These are phyloP conservation scores for Pichia deserticola DNA, from an alignment of 805 yeast species.

Conservation along the genomic window DNA sequence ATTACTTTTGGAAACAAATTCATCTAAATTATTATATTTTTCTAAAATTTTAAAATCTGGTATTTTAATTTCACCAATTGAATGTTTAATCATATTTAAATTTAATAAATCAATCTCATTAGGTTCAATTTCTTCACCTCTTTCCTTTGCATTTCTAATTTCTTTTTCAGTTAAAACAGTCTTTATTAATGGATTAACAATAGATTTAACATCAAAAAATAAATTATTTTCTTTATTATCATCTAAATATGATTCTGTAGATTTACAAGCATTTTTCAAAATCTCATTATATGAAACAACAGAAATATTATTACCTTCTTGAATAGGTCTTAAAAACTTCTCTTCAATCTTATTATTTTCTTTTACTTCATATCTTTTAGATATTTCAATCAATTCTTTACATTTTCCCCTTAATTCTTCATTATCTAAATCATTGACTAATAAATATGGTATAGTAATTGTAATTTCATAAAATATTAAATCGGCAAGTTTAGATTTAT, in stretches of 20 bases:
- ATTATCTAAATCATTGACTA: conserved; percentile 20
- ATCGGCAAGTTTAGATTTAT: conserved; percentile 57
- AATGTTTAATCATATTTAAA: conserved; percentile 15
- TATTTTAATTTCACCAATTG: conserved; percentile 18
- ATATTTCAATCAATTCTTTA: conserved; percentile 40
- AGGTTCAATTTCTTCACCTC: neutral
- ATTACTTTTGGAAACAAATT: conserved; percentile 44
- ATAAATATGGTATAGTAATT: conserved; percentile 53
- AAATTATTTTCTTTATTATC: conserved; percentile 20
- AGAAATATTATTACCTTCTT: conserved; percentile 9
- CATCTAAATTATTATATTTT: conserved; percentile 26
- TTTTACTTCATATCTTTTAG: conserved; percentile 23
- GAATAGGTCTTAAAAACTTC: conserved; percentile 34
- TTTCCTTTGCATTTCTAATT: neutral
- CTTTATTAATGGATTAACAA: conserved; percentile 14
- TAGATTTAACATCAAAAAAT: conserved; percentile 31
- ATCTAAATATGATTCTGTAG: conserved; percentile 39
- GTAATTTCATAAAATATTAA: conserved; percentile 56
- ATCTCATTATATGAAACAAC: conserved; percentile 1
- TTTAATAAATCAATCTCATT: conserved; percentile 9
- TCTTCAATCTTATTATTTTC: neutral
- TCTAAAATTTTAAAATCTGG: conserved; percentile 32
- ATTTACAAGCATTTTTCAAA: conserved; percentile 31
- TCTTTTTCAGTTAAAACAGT: conserved; percentile 10
- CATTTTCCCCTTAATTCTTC: conserved; percentile 27